Percentiles rank a stretch among this genome's conserved stretches.
These are phyloP conservation scores for Misopates orontium DNA, from an alignment of 257 asterid genomes.

Conservation along the genomic window DNA sequence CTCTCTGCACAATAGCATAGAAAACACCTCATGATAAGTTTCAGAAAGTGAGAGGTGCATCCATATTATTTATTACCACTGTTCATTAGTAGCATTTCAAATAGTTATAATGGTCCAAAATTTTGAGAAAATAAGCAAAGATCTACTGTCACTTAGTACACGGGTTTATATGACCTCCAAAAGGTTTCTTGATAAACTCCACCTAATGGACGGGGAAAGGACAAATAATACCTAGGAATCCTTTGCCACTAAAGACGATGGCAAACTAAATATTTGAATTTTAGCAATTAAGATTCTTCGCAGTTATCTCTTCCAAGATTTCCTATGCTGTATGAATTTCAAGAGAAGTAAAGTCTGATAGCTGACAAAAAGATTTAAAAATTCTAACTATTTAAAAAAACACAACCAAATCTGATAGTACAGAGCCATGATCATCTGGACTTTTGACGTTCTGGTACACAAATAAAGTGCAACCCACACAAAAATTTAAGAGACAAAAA, in stretches of 20 bases:
- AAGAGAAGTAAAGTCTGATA: neutral
- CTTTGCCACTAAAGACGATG: neutral
- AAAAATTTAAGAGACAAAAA: no score
- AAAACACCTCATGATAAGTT: slow-evolving; percentile 20
- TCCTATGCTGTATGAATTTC: neutral
- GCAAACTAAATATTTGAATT: no score
- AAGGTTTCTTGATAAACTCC: neutral
- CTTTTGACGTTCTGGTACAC: no score
- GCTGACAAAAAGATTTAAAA: neutral
- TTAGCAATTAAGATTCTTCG: no score
- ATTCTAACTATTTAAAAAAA: no score
- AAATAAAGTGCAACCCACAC: no score
- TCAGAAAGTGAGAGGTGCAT: slow-evolving; percentile 5
- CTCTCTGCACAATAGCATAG: slow-evolving; percentile 50
- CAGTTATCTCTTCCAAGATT: no score
- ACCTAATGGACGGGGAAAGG: neutral
- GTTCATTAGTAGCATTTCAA: slow-evolving; percentile 10
- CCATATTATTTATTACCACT: slow-evolving; percentile 3
- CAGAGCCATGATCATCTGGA: no score
- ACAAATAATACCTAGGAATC: neutral
- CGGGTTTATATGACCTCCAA: neutral
- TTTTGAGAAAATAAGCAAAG: slow-evolving; percentile 9
- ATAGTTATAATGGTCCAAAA: neutral
- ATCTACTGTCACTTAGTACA: neutral
- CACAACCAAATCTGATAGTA: no score